These are phyloP conservation scores for Astrothelium macrocarpum DNA, from an alignment of 495 filamentous ascomycete species.

Conservation along the genomic window DNA sequence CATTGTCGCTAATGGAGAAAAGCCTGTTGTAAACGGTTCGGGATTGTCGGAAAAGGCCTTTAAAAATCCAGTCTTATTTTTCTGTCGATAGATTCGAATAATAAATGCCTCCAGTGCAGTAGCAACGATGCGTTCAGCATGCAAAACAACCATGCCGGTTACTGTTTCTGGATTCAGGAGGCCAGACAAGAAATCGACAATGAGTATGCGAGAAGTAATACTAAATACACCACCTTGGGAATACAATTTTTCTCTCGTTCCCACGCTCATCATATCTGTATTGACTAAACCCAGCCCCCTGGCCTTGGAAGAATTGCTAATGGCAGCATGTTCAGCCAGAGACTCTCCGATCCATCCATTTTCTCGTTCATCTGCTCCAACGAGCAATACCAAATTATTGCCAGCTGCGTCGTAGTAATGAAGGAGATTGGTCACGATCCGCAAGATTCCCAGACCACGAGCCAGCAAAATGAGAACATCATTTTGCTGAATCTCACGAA, in stretches of 20 bases:
- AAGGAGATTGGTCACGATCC: constrained; percentile 82
- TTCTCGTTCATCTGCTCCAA: constrained; percentile 87
- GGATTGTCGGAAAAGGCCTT: constrained; percentile 96
- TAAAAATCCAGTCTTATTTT: constrained; percentile 85
- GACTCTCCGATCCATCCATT: constrained; percentile 54
- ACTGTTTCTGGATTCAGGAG: constrained; percentile 74
- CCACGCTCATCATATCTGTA: constrained; percentile 83
- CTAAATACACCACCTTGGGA: constrained; percentile 82
- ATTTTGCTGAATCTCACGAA: constrained; percentile 77
- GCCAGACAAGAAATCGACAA: constrained; percentile 81
- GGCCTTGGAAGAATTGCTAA: constrained; percentile 65
- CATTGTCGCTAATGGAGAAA: constrained; percentile 81
- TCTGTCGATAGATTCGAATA: constrained; percentile 81
- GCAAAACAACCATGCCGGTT: constrained; percentile 78
- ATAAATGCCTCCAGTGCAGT: constrained; percentile 94
- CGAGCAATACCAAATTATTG: constrained; percentile 78
- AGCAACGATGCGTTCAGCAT: constrained; percentile 78
- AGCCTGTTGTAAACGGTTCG: constrained; percentile 83
- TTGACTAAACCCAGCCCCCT: constrained; percentile 85
- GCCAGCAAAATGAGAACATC: constrained; percentile 91
- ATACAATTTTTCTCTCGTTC: constrained; percentile 82
- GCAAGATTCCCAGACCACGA: constrained; percentile 82
- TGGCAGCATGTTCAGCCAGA: constrained; percentile 84
- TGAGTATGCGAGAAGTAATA: constrained; percentile 89
- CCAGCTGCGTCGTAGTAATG: constrained; percentile 95